Evolutionary conservation across 2,329 filamentous ascomycete species (phyloP), one percentile per base, ranked within the genome.

Genomic region (Chalaropsis thielavioides): DNA sequence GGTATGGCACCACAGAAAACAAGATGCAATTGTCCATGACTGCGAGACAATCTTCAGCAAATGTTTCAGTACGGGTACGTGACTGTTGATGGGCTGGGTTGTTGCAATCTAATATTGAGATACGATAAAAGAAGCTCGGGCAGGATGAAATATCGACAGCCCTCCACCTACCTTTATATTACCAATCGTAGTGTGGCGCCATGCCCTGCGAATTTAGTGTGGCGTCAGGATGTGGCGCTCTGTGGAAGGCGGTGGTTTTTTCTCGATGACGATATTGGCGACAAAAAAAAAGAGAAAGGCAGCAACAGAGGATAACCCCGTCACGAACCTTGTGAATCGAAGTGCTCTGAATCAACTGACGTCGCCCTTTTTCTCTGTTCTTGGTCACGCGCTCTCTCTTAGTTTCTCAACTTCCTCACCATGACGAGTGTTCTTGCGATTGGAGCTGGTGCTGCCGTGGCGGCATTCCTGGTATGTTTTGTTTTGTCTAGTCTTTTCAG

Each of bases 1-100:
- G 89, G 75, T 90, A 92, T 15, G 87, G 86, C 59, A 83, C 86
- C 60, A 82, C 81, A 24, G 85, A 85, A 66, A 82, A 80, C 66
- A 90, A 73, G 17, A 82, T 75, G 22, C 81, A 67, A 13, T 22
- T 35, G 17, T 24, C 46, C 65, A 67, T 67, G 41, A 41, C n/a
- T 19, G 41, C 10, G 7, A 35, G 17, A 11, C 2, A 31, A 11
- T 11, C 49, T 15, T 49, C 22, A 1, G 22, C 10, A 6, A 3
- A 13, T 19, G n/a, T 24, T 15, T 8, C 15, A 10, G n/a, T n/a
- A 35, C 31, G 31, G 7, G 46, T 19, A 49, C 3, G 3, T 49
- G 19, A 11, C 1, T 22, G 11, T n/a, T 49, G 44, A 11, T 22
- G 19, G 10, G 44, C 3, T 19, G 6, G 13, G 43, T 46, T 46